A percentile compares a stretch with the other conserved stretches of the same genome.
These are phyloP conservation scores for Ophiostoma sp. DNA, from an alignment of 2,329 filamentous ascomycete species.

Conservation along the genomic window DNA sequence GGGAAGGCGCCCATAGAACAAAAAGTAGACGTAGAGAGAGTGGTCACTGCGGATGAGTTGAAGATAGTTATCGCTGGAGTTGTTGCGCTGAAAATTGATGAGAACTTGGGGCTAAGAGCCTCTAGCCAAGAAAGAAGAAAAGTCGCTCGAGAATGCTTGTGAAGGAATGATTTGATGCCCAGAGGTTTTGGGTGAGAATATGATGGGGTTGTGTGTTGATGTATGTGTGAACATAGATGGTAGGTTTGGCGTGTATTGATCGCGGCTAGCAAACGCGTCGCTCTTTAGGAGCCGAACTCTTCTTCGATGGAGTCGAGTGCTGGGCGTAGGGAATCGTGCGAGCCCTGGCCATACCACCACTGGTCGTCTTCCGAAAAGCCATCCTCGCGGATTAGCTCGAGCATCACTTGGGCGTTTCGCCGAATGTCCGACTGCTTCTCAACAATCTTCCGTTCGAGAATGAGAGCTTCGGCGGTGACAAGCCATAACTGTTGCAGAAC, in stretches of 20 bases:
- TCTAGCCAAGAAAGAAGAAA: background rate
- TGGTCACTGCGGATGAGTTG: background rate
- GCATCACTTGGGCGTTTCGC: slow-evolving; percentile 56
- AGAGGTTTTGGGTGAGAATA: background rate
- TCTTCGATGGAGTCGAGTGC: slow-evolving; percentile 48
- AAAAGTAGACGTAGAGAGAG: background rate
- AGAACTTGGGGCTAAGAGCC: too few species aligned
- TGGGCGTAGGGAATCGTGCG: slow-evolving; percentile 51
- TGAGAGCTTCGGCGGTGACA: slow-evolving; percentile 57
- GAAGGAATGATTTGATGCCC: background rate
- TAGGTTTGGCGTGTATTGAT: background rate
- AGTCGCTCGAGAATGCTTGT: background rate
- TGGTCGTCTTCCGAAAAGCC: slow-evolving; percentile 55
- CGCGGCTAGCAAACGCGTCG: too few species aligned
- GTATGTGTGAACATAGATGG: background rate
- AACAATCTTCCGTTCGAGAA: slow-evolving; percentile 55
- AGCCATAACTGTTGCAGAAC: slow-evolving; percentile 56
- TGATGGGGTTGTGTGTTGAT: background rate
- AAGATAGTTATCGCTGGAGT: too few species aligned
- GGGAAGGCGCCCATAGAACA: background rate
- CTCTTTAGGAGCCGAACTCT: slow-evolving; percentile 30
- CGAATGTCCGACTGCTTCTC: slow-evolving; percentile 55
- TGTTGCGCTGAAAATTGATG: too few species aligned
- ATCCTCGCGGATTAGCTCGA: slow-evolving; percentile 60
- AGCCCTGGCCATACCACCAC: slow-evolving; percentile 54